Evolutionary conservation across 1,284 basidiomycete species (phyloP).

Genomic region (Pulveroboletus sp.): DNA sequence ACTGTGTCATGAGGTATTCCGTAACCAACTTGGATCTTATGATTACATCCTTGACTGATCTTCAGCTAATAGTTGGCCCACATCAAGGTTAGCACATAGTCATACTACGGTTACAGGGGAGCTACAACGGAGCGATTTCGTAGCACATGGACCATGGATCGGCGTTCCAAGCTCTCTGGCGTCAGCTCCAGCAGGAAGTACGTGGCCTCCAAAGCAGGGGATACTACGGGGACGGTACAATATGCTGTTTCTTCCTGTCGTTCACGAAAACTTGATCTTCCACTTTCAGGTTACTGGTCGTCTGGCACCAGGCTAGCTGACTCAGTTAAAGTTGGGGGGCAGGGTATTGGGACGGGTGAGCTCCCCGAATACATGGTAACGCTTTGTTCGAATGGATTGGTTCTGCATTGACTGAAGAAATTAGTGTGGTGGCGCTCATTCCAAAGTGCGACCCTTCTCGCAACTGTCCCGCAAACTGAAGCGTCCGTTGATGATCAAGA

Average conservation of each 20-base stretch:
- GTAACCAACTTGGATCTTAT: background rate
- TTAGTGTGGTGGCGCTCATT: slow-evolving; percentile 81
- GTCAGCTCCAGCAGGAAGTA: slow-evolving; percentile 62
- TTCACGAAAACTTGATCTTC: slow-evolving; percentile 8
- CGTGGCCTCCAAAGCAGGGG: slow-evolving; percentile 65
- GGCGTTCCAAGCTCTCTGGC: slow-evolving; percentile 73
- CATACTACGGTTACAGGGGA: background rate
- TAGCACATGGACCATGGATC: slow-evolving; percentile 80
- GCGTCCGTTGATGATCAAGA: slow-evolving; percentile 60
- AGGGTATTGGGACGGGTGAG: slow-evolving; percentile 53
- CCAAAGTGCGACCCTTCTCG: slow-evolving; percentile 52
- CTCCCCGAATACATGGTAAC: slow-evolving; percentile 74
- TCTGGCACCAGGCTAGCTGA: slow-evolving; percentile 68
- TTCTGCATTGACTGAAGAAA: slow-evolving; percentile 5
- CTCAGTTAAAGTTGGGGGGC: slow-evolving; percentile 53
- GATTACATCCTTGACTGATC: slow-evolving; percentile 1
- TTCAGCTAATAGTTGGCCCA: slow-evolving; percentile 60
- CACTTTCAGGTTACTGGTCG: slow-evolving; percentile 72
- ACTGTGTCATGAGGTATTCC: slow-evolving; percentile 76
- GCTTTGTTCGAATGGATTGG: background rate
- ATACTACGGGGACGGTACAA: slow-evolving; percentile 77
- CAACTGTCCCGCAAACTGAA: slow-evolving; percentile 50
- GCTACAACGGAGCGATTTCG: slow-evolving; percentile 4
- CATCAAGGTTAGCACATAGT: slow-evolving; percentile 55
- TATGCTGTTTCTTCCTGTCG: background rate